A percentile compares a stretch with the other conserved stretches of the same genome.
These are phyloP conservation scores for Dovyalis caffra DNA, from an alignment of 345 rosid genomes.

Conservation along the genomic window DNA sequence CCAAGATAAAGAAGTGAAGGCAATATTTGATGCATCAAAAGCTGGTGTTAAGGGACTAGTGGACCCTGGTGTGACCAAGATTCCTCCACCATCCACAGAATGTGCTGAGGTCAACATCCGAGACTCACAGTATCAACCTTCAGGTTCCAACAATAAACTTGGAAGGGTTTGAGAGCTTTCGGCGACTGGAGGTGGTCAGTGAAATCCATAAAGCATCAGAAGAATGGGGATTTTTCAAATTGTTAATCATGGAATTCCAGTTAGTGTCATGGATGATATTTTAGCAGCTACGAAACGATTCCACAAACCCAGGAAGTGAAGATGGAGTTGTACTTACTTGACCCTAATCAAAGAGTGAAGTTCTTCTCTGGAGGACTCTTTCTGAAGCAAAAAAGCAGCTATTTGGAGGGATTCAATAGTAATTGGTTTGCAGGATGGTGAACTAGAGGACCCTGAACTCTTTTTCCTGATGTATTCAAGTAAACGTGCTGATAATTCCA, in stretches of 20 bases:
- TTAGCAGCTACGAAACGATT: conserved; percentile 27
- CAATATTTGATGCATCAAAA: conserved; percentile 28
- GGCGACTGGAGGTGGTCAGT: conserved; percentile 20
- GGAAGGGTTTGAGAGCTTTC: conserved; percentile 17
- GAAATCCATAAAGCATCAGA: conserved; percentile 33
- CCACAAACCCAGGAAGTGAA: conserved; percentile 42
- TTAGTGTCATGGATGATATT: conserved; percentile 39
- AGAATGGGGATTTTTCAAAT: conserved; percentile 53
- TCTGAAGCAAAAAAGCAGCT: too few species aligned
- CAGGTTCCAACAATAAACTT: conserved; percentile 45
- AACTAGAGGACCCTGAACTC: conserved; percentile 29
- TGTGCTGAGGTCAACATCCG: not conserved
- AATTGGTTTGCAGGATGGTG: conserved; percentile 37
- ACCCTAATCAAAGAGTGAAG: conserved; percentile 24
- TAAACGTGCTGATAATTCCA: not conserved
- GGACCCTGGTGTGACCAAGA: conserved; percentile 39
- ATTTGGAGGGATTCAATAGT: conserved; percentile 47
- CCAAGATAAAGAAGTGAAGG: conserved; percentile 27
- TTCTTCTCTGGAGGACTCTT: conserved; percentile 30
- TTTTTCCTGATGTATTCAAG: conserved; percentile 17
- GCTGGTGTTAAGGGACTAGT: conserved; percentile 45
- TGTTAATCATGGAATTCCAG: conserved; percentile 46
- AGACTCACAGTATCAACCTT: not conserved
- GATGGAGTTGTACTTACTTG: conserved; percentile 43
- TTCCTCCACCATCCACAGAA: conserved; percentile 36